Conservation (phyloP, 441 rosid species). For the Kokia cookei region DNA sequence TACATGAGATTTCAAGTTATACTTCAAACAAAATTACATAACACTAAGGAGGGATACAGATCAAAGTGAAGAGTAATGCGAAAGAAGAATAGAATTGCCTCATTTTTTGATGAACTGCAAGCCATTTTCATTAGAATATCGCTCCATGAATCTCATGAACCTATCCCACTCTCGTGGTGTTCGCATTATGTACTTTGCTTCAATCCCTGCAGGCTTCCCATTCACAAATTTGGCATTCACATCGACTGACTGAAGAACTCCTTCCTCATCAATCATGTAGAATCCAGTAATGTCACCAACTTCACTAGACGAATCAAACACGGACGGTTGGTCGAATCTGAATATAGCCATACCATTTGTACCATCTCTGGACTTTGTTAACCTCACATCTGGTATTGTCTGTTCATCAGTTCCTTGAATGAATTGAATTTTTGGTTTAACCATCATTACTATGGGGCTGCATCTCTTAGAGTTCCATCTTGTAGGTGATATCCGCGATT, state of each 20-base stretch:
- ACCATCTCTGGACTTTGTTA: conserved; percentile 88
- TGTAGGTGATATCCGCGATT: conserved; percentile 6
- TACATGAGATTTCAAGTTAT: neutral
- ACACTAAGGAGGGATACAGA: neutral
- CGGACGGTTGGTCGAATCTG: conserved; percentile 80
- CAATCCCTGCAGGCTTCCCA: conserved; percentile 80
- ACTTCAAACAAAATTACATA: neutral
- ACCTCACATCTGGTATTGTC: conserved; percentile 80
- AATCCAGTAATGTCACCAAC: conserved; percentile 93
- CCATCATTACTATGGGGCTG: conserved; percentile 50
- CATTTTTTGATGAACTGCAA: conserved; percentile 75
- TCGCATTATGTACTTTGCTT: conserved; percentile 83
- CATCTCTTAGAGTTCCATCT: conserved; percentile 17
- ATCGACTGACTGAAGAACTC: conserved; percentile 83
- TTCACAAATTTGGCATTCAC: conserved; percentile 87
- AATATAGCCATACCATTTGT: conserved; percentile 81
- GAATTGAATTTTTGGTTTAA: conserved; percentile 71
- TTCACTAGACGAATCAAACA: conserved; percentile 81
- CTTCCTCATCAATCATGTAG: conserved; percentile 95
- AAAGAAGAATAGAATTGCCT: conserved; percentile 30
- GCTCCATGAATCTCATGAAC: conserved; percentile 98
- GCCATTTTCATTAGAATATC: conserved; percentile 80
- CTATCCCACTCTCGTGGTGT: conserved; percentile 86
- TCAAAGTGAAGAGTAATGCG: neutral
- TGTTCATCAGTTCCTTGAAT: conserved; percentile 89